Evolutionary conservation across 1,139 yeast species (phyloP), one percentile per base, ranked within the genome.

Genomic region (Suhomyces bolitotheri): DNA sequence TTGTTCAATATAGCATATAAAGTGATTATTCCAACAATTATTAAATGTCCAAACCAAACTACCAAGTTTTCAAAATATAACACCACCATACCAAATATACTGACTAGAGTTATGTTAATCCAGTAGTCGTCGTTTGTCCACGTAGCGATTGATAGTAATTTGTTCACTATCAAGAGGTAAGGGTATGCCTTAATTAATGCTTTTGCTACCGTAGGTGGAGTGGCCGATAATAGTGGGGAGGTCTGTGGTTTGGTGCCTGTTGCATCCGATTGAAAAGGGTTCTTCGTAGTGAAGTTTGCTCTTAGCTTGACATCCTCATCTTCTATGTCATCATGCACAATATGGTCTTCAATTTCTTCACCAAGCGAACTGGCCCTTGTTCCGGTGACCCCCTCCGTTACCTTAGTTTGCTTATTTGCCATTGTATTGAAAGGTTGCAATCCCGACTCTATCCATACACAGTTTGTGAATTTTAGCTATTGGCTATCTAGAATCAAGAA

Each of bases 91-190:
- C 80, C 65, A 59, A 77, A 82, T 11, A 71, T 48, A 15, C 80
- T 66, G 20, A 85, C 76, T 27, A 84, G 53, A 22, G 87, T 68
- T 17, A 86, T 65, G 48, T 89, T 81, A 41, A 82, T 64, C 88
- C 94, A 88, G 30, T 76, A 71, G 58, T 88, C 95, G 27, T 84
- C 90, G 42, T 82, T 82, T 2, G 97, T 87, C 98, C 98, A 92
- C 0, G 97, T 90, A 20, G 86, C 60, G 21, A 90, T 71, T 23
- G 89, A 78, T 36, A 89, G 66, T 6, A 76, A 44, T 48, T 81
- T 80, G 57, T 89, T 88, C 8, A 80, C 78, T 4, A 86, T 74
- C 28, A 85, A 70, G 32, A 90, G 67, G 53, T 87, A 85, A 3
- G 97, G 97, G 55, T 90, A 89, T 7, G 95, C 79, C 44, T 79